Conservation (phyloP, 768 basidiomycete species). For the Gymnopilus dilepis region DNA sequence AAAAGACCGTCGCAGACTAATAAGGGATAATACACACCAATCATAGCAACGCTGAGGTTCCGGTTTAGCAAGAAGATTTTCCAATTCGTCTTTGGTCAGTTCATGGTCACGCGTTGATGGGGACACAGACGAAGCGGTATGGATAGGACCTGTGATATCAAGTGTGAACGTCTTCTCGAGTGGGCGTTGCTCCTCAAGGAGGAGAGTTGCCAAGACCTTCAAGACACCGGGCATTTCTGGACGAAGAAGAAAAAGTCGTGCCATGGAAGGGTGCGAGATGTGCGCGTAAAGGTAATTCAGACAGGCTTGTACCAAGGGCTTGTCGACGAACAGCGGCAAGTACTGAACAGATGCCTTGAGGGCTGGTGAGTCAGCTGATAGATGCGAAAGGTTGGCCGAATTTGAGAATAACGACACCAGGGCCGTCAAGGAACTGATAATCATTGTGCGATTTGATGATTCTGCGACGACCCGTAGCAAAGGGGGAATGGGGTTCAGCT, state of each 20-base stretch:
- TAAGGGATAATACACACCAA: slow-evolving; percentile 54
- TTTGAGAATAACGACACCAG: slow-evolving; percentile 69
- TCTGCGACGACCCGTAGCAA: slow-evolving; percentile 58
- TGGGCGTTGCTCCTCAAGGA: slow-evolving; percentile 66
- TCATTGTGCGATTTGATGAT: slow-evolving; percentile 76
- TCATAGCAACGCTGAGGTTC: slow-evolving; percentile 86
- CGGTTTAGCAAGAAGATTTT: slow-evolving; percentile 55
- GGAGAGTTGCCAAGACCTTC: slow-evolving; percentile 66
- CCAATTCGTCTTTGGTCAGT: slow-evolving; percentile 72
- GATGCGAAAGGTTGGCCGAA: slow-evolving; percentile 58
- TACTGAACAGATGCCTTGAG: slow-evolving; percentile 70
- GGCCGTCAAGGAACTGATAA: slow-evolving; percentile 66
- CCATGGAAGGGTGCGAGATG: slow-evolving; percentile 74
- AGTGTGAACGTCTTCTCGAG: slow-evolving; percentile 66
- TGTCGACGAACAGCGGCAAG: slow-evolving; percentile 75
- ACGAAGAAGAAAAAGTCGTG: slow-evolving; percentile 77
- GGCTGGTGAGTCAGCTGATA: slow-evolving; percentile 61
- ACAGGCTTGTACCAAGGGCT: slow-evolving; percentile 68
- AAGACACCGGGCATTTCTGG: slow-evolving; percentile 73
- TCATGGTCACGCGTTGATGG: slow-evolving; percentile 62
- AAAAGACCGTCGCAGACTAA: slow-evolving; percentile 1
- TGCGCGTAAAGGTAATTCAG: slow-evolving; percentile 79
- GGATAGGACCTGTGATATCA: slow-evolving; percentile 64
- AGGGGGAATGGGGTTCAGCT: slow-evolving; percentile 57
- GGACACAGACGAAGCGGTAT: slow-evolving; percentile 60